Evolutionary conservation across 257 asterid genomes (phyloP).

Genomic region (Solanum pimpinellifolium): DNA sequence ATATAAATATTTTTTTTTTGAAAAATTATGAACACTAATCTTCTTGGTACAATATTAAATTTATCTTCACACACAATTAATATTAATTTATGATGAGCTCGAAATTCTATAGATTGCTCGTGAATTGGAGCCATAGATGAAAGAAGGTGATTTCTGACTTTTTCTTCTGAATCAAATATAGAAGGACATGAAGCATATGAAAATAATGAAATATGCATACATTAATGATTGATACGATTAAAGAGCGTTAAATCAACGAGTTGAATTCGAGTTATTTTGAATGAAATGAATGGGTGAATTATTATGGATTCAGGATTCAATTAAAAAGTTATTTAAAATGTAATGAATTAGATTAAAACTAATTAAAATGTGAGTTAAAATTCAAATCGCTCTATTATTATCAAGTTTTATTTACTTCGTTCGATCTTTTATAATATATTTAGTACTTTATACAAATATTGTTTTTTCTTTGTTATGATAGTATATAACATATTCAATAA

Average conservation of each 20-base stretch:
- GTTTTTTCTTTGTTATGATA: no score
- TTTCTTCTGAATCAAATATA: neutral
- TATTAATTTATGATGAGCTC: neutral
- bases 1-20: neutral
- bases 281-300: neutral
- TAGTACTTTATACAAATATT: neutral
- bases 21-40: neutral
- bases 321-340: neutral
- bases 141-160: neutral
- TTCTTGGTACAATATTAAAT: neutral
- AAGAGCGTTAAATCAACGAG: fast-evolving
- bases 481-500: neutral
- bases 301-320: neutral
- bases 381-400: neutral
- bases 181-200: neutral
- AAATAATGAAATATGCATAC: neutral
- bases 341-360: neutral
- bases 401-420: neutral
- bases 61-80: neutral
- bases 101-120: neutral
- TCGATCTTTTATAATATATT: neutral
- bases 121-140: neutral
- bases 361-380: neutral
- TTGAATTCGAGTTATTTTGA: neutral
- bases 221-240: neutral